Evolutionary conservation across 306 rosid species (phyloP).

Genomic region (Rosa lucieae): DNA sequence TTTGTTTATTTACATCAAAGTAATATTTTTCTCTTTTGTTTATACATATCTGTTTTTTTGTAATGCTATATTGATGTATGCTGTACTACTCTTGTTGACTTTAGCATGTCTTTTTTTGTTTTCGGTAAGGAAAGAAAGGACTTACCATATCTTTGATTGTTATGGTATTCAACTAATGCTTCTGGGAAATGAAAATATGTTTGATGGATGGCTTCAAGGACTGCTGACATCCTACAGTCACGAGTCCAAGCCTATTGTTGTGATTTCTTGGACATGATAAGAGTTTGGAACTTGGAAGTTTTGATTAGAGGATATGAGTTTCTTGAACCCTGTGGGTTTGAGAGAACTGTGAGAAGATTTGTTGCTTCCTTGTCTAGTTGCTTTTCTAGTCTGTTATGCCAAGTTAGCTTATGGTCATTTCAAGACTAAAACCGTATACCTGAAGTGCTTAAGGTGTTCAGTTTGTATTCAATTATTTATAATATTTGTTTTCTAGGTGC

Average conservation of each 20-base stretch:
- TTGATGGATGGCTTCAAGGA: neutral
- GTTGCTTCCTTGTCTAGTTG: neutral
- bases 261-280: constrained; percentile 1
- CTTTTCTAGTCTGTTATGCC: neutral
- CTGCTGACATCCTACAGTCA: neutral
- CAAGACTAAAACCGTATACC: neutral
- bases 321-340: neutral
- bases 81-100: neutral
- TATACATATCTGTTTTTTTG: neutral
- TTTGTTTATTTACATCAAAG: neutral
- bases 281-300: neutral
- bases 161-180: neutral
- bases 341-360: neutral
- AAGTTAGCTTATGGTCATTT: neutral
- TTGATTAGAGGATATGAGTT: neutral
- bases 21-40: too few species aligned
- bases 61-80: neutral
- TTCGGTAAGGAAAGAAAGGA: too few species aligned
- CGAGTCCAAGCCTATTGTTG: neutral
- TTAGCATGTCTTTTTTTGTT: neutral
- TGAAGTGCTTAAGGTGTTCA: neutral
- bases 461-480: neutral
- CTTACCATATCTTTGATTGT: too few species aligned
- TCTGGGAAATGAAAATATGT: neutral
- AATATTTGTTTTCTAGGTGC: neutral